Evolutionary conservation across 140 eudicot species (phyloP), one percentile per base, ranked within the genome.

Genomic region (Senecio squalidus): DNA sequence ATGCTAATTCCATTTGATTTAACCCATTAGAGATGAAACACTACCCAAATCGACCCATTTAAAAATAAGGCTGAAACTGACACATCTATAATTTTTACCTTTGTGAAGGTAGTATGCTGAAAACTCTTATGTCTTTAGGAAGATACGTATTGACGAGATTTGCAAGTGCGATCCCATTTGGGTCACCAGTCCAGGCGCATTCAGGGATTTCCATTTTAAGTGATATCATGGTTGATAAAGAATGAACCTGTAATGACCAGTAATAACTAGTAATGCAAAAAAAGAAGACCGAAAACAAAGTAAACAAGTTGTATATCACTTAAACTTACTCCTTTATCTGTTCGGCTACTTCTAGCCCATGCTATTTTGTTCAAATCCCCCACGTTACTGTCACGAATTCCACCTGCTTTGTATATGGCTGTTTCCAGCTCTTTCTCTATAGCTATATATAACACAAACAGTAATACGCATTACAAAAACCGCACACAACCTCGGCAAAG

Each of bases 331-430:
- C 98, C 98, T 78, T 91, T 91, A 65, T 91, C 98, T 5, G 98
- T 91, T 39, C 98, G 79, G 69, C 98, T 91, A 77, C 98, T 91
- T 79, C 94, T 86, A 30, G 86, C 91, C 98, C 96, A 91, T 17
- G 77, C 85, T 74, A 91, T 76, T 68, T 86, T 91, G 58, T 83
- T 64, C 79, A 91, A 77, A 72, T 83, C 72, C 76, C 98, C 98
- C 36, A 67, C 86, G 53, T 91, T 91, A 71, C 94, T 83, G 40
- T 91, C 98, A 39, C 84, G 78, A 53, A 91, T 91, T 44, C 98
- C 98, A n/a, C 98, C 96, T 49, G 92, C 98, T 62, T 81, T 81
- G 58, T 70, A 83, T 25, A 91, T 77, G 50, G 98, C 98, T 34
- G 66, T 73, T 71, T 91, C 96, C 66, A 91, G 64, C 76, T 79